phyloP scores from a whole-genome alignment of 2,329 filamentous ascomycete species.

The Exophiala calicioides region DNA sequence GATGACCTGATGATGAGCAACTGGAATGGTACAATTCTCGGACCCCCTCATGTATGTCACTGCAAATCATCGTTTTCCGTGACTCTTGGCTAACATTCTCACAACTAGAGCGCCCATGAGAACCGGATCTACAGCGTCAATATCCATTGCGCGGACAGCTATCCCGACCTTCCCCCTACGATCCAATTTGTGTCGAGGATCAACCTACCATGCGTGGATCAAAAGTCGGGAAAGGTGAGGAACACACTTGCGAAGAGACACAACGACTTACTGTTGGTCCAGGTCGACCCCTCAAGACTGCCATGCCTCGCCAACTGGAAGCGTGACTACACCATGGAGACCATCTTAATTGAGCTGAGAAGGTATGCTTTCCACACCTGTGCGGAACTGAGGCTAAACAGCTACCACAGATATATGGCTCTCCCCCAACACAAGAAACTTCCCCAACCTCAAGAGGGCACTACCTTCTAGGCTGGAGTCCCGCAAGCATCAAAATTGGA shows the following conservation, averaged over 20 bases:
- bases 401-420: conserved; percentile 78
- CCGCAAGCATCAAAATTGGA: conserved; percentile 23
- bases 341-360: conserved; percentile 80
- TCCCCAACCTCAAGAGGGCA: conserved; percentile 86
- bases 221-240: conserved; percentile 69
- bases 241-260: not conserved
- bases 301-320: conserved; percentile 89
- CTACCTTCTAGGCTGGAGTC: conserved; percentile 49
- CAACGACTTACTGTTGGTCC: conserved; percentile 10
- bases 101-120: conserved; percentile 82
- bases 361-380: conserved; percentile 51
- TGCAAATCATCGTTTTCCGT: not conserved
- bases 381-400: not conserved
- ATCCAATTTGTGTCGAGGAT: conserved; percentile 93
- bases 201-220: conserved; percentile 93
- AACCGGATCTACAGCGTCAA: conserved; percentile 98
- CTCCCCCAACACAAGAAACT: conserved; percentile 90
- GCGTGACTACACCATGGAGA: conserved; percentile 93
- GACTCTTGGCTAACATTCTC: conserved; percentile 5
- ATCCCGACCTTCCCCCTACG: conserved; percentile 84
- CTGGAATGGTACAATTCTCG: conserved; percentile 98
- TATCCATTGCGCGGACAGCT: conserved; percentile 88
- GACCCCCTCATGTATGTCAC: conserved; percentile 82
- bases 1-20: conserved; percentile 96
- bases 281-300: conserved; percentile 81